Evolutionary conservation across 768 basidiomycete genomes (phyloP).

Genomic region (Lactarius sp.): DNA sequence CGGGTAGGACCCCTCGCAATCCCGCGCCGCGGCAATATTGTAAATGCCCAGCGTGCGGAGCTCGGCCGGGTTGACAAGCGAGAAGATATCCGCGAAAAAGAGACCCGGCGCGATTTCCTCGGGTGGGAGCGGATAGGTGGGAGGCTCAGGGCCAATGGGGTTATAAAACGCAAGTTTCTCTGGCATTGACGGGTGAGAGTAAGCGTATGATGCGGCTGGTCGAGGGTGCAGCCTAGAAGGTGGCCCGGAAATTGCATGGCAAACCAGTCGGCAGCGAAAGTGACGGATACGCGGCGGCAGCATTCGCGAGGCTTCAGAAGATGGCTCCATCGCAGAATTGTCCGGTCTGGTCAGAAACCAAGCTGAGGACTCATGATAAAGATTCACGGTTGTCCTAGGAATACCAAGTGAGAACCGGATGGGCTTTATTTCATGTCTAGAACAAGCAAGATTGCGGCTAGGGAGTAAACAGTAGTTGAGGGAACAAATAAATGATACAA

Average conservation of each 20-base stretch:
- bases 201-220: not conserved
- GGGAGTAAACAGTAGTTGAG: too few relatives aligned
- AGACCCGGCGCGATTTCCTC: slow-evolving; percentile 15
- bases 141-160: slow-evolving; percentile 13
- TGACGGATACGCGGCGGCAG: too few relatives aligned
- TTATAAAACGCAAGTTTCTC: slow-evolving; percentile 9
- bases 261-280: not conserved
- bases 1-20: slow-evolving; percentile 18
- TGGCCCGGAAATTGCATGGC: not conserved
- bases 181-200: slow-evolving; percentile 6
- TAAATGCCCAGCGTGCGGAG: slow-evolving; percentile 13
- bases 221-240: not conserved
- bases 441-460: too few relatives aligned
- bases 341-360: not conserved
- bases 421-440: not conserved
- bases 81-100: slow-evolving; percentile 22
- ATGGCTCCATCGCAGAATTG: too few relatives aligned
- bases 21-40: slow-evolving; percentile 15
- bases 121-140: slow-evolving; percentile 13
- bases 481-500: not conserved
- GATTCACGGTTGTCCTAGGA: not conserved
- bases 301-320: too few relatives aligned
- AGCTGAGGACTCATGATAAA: not conserved
- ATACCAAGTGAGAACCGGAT: not conserved
- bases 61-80: slow-evolving; percentile 13